Evolutionary conservation across 352 stramenopile genomes (phyloP).

Genomic region (Elongisporangium senticosum): DNA sequence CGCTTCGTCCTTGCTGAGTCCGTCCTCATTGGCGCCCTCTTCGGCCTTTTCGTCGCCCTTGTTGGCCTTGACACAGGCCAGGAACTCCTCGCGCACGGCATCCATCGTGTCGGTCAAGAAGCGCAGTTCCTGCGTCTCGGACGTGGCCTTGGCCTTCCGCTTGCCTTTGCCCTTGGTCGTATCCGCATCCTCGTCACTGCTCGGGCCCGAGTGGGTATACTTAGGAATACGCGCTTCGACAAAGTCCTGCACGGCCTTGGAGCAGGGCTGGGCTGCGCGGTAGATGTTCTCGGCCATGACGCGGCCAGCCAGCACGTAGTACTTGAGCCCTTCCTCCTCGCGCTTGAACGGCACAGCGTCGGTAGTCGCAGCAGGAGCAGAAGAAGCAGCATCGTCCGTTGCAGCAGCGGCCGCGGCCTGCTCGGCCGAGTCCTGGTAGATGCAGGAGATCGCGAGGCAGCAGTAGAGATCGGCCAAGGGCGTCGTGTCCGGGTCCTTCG

Average conservation of each 20-base stretch:
- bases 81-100: constrained; percentile 48
- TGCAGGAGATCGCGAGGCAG: constrained; percentile 79
- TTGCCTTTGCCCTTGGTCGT: constrained; percentile 64
- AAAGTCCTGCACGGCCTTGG: constrained; percentile 42
- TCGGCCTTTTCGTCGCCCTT: constrained; percentile 15
- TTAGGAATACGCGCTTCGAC: constrained; percentile 41
- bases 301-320: constrained; percentile 75
- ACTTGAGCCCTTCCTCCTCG: constrained; percentile 60
- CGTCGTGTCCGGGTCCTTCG: constrained; percentile 69
- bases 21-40: constrained; percentile 5
- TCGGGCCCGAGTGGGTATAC: constrained; percentile 18
- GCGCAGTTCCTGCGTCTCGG: constrained; percentile 22
- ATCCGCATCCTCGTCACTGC: constrained; percentile 11
- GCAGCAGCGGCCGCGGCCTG: constrained; percentile 9
- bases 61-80: constrained; percentile 35
- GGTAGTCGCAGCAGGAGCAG: not conserved
- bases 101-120: constrained; percentile 52
- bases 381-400: not conserved
- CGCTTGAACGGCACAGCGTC: constrained; percentile 8
- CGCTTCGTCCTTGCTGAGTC: constrained; percentile 28
- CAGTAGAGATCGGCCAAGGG: constrained; percentile 77
- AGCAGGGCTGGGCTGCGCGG: constrained; percentile 37
- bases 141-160: constrained; percentile 28
- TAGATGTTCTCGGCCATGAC: constrained; percentile 83
- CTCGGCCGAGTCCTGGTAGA: constrained; percentile 57